Percentiles rank a stretch among this genome's conserved stretches.
Evolutionary conservation across 192 early-diverging fungal species (phyloP).

Genomic region (Blastocladiella britannica): DNA sequence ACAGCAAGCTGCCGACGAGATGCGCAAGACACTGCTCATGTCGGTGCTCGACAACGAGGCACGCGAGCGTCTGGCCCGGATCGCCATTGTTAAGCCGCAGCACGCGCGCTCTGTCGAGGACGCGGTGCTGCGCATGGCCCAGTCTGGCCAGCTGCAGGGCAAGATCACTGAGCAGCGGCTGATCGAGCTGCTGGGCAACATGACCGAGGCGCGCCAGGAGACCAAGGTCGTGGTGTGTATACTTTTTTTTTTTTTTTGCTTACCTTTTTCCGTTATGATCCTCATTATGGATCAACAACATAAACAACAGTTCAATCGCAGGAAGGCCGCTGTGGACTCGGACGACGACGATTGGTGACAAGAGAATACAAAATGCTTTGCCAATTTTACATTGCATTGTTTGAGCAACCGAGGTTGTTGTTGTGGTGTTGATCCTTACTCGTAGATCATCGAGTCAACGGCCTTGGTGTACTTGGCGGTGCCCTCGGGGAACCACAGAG

Average conservation of each 20-base stretch:
- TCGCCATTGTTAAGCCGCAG: constrained; percentile 74
- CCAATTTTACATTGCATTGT: no score
- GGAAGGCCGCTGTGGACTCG: constrained; percentile 25
- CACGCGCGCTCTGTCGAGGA: constrained; percentile 76
- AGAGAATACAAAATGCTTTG: no score
- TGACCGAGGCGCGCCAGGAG: constrained; percentile 44
- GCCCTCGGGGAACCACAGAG: constrained; percentile 53
- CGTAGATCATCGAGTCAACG: constrained; percentile 50
- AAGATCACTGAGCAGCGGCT: constrained; percentile 69
- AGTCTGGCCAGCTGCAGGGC: constrained; percentile 52
- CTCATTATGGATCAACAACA: not conserved
- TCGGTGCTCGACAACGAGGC: constrained; percentile 67
- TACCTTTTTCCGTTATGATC: not conserved
- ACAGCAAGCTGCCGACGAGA: constrained; percentile 65
- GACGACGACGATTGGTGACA: constrained; percentile 38
- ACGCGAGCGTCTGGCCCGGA: constrained; percentile 64
- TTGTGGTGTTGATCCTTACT: constrained; percentile 28
- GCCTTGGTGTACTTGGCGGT: constrained; percentile 34
- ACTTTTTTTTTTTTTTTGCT: constrained; percentile 1
- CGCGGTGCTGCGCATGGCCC: constrained; percentile 75
- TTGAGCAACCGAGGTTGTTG: no score
- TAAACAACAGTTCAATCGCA: constrained; percentile 27
- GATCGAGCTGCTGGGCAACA: constrained; percentile 62
- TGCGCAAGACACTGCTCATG: constrained; percentile 52
- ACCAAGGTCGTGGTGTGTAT: constrained; percentile 53